Base-by-base conservation (phyloP, 1,139 yeast genomes). In the Yamadazyma spencermartinsiae region DNA sequence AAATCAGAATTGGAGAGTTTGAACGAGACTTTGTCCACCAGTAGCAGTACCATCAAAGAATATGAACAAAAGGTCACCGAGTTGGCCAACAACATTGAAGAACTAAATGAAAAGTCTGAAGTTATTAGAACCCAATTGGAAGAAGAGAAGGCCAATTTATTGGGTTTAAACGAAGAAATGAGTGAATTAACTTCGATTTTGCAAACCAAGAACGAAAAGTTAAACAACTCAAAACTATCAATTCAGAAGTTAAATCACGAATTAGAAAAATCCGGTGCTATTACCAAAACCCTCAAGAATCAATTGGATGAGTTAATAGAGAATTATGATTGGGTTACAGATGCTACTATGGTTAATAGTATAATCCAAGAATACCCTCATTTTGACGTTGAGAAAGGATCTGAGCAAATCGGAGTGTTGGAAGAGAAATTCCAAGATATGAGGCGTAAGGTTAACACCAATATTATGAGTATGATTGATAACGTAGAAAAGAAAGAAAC, bases 401-500 rank as follows among this genome's bases (percentile, higher is more conserved):
- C 80, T 42, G 75, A 73, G 17, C 79, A 82, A 46, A 74, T 82
- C 35, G 66, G 63, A 10, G 72, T 75, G 30, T 72, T 88, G 46
- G 69, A 75, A 32, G 87, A 79, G 21, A 75, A 81, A 44, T 81
- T 81, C 53, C 76, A 79, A 44, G 79, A 79, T n/a, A 81, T 90
- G 86, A 84, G 79, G 64, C 74, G 90, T 43, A 86, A 82, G 49
- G 96, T 92, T 21, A 90, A 90, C 54, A 76, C 86, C 10, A 86
- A 89, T 54, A 92, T 92, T 45, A 87, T 90, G 90, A 82, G 83
- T 52, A 86, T 89, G 88, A 88, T 94, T 49, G 98, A 90, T 53
- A 86, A 84, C 48, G 95, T 89, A 15, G 97, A 90, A 58, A 86
- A 85, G 71, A 88, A 89, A 56, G 98, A 90, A 58, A 63, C 73